phyloP scores from a whole-genome alignment of 352 stramenopile species.

The Aphanomyces invadans region DNA sequence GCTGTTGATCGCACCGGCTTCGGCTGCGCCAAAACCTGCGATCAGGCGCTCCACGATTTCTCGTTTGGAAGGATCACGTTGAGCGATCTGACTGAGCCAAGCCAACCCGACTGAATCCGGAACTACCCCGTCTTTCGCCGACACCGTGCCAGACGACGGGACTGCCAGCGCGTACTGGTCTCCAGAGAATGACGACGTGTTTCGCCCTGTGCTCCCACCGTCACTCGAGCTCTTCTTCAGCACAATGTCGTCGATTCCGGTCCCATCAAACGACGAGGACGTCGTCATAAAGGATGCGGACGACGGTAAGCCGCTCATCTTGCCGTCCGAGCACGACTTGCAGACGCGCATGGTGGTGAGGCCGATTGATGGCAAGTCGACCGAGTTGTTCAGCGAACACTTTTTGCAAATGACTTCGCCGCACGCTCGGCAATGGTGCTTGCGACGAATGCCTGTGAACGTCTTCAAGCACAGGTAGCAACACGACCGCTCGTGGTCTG shows the following conservation, averaged over 20 bases:
- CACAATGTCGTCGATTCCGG: conserved; percentile 1
- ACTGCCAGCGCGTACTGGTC: conserved; percentile 69
- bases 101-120: conserved; percentile 69
- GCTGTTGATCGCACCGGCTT: neutral
- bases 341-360: conserved; percentile 69
- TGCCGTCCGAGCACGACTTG: conserved; percentile 71
- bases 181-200: conserved; percentile 26
- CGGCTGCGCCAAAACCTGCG: conserved; percentile 44
- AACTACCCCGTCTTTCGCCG: conserved; percentile 42
- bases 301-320: conserved; percentile 25
- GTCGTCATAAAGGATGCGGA: conserved; percentile 24
- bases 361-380: conserved; percentile 63
- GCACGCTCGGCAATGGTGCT: conserved; percentile 73
- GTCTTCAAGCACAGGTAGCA: conserved; percentile 78
- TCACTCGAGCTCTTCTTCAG: neutral
- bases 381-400: conserved; percentile 72
- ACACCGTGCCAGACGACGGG: conserved; percentile 26
- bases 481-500: conserved; percentile 72
- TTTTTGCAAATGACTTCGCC: conserved; percentile 79
- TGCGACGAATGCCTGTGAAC: conserved; percentile 67
- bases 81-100: conserved; percentile 63
- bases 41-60: conserved; percentile 64
- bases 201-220: no score
- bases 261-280: neutral
- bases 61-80: conserved; percentile 58